Base-by-base conservation (phyloP, 2,329 filamentous ascomycete genomes). In the Geosmithia flava region DNA sequence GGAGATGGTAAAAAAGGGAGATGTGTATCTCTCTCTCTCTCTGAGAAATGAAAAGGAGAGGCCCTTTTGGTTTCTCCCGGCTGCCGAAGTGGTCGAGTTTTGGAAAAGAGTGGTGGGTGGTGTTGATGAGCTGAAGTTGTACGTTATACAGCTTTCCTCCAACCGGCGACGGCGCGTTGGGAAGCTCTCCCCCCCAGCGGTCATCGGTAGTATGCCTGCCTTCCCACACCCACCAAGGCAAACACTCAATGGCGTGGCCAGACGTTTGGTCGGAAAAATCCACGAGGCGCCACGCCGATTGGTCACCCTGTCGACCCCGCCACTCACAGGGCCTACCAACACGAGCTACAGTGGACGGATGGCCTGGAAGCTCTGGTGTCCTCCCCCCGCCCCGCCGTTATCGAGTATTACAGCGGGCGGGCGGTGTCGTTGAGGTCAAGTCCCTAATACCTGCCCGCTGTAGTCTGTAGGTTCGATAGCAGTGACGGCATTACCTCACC, bases 211-310 rank as follows among this genome's bases (percentile, higher is more conserved):
- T 27, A 27, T n/a, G n/a, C 33, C 33, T 37, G 13, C 33, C 7
- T 30, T 16, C 11, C 11, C 15, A 11, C 10, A 3, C 33, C 11
- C 6, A 45, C 55, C 60, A 65, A 68, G 66, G 66, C 66, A 68
- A 68, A 67, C 65, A 66, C 58, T 57, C 56, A 63, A 63, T 68
- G 64, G 64, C 65, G 65, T 58, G 62, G 61, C 61, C 47, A 30
- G 33, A 16, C 33, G 10, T 37, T 13, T 16, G 37, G 41, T 33
- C 29, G 27, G 41, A 43, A 19, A 27, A 37, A 44, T 44, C 46
- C 46, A 47, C 39, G 7, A 16, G 39, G 39, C 23, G 30, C 4
- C 20, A 5, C 17, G 44, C 27, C 33, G 46, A 40, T 43, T 47
- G 46, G 39, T 8, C 3, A 37, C 11, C 4, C 5, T 3, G 8